These are phyloP conservation scores for Mycotypha africana DNA, from an alignment of 371 early-diverging fungal species.

Conservation along the genomic window DNA sequence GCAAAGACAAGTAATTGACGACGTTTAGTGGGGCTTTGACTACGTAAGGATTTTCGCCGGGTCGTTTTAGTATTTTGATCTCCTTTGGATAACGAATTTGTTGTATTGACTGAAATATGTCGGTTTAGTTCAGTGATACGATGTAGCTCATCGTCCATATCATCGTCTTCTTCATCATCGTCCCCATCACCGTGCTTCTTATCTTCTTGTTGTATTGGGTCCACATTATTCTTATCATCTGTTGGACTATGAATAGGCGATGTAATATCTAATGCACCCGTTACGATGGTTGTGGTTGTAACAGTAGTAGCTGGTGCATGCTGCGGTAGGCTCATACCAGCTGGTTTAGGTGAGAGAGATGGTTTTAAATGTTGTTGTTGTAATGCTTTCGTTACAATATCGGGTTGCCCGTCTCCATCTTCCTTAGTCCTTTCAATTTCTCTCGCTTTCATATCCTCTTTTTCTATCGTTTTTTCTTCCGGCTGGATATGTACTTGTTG, in stretches of 20 bases:
- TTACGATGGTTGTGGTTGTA: constrained; percentile 3
- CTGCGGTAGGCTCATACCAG: background rate
- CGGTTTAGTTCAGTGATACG: constrained; percentile 34
- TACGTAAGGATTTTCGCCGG: constrained; percentile 6
- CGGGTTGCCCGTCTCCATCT: background rate
- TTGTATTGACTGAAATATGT: constrained; percentile 17
- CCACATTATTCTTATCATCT: background rate
- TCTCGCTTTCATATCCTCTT: too few species aligned
- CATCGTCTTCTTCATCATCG: constrained; percentile 1
- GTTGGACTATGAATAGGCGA: background rate
- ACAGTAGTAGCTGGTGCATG: constrained; percentile 5
- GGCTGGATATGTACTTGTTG: too few species aligned
- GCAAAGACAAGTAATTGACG: constrained; percentile 24
- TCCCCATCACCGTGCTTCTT: constrained; percentile 4
- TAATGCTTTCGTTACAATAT: too few species aligned
- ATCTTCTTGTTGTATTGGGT: too few species aligned
- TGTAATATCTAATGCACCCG: constrained; percentile 8
- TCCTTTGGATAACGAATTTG: too few species aligned
- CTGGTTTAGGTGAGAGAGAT: background rate
- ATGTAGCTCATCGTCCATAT: constrained; percentile 17
- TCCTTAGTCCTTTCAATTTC: too few species aligned
- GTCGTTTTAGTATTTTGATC: background rate
- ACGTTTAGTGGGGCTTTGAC: constrained; percentile 8
- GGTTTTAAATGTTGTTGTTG: too few species aligned
- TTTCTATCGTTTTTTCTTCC: too few species aligned